Evolutionary conservation across 2,329 filamentous ascomycete species (phyloP), one percentile per base, ranked within the genome.

Genomic region (Helotiales sp.): DNA sequence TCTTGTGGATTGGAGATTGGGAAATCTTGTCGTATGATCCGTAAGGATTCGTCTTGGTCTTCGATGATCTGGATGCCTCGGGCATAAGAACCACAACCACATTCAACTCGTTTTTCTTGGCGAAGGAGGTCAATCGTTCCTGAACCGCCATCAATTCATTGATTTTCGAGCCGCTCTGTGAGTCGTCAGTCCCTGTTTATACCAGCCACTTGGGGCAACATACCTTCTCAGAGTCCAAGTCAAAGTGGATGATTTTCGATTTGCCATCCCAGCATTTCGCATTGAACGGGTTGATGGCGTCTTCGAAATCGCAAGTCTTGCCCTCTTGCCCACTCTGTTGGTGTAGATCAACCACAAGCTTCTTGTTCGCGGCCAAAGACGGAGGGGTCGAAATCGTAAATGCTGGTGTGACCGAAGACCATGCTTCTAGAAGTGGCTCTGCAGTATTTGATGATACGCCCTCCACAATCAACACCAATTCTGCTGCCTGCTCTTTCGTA

Each of bases 381-480:
- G 77, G 81, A 19, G 76, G 73, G 48, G 78, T 78, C 31, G 71
- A 68, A 57, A 80, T 78, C 6, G 74, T 76, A 58, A 87, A 87
- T 1, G 79, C 74, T 10, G 78, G 77, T 25, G 74, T 69, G 22
- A 72, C 58, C 17, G 66, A 62, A 36, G 62, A 69, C 51, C 79
- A 72, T 7, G 77, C 73, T n/a, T 76, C 72, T 55, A 77, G 74
- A 24, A 81, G 55, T 38, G 69, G 63, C 51, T 71, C 65, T 52
- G 77, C 74, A 47, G 80, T 77, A 40, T 76, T 68, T 15, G 74
- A 64, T 17, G 76, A 79, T 72, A 81, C 75, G 66, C 85, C 83
- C 68, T 87, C 80, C 51, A 88, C 74, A 64, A 84, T 71, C 52
- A 88, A 73, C 25, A 89, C 72, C 36, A 89, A 77, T 71, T 90